Conservation (phyloP, 345 rosid species). For the Acer saccharum region DNA sequence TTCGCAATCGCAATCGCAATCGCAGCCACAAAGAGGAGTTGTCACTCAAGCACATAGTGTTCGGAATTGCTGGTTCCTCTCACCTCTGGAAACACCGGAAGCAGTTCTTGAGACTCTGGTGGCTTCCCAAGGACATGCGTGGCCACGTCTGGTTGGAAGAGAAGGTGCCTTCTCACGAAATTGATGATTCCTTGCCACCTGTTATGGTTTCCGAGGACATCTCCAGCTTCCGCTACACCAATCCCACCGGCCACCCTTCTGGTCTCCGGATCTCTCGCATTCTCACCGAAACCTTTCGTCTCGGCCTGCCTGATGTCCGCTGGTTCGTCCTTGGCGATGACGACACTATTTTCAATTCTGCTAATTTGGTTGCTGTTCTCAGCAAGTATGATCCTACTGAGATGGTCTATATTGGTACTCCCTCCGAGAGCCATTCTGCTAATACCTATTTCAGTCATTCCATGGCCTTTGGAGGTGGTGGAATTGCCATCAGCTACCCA, state of each 20-base stretch:
- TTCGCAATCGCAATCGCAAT: conserved; percentile 38
- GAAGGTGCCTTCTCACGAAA: conserved; percentile 37
- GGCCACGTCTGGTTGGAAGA: conserved; percentile 94
- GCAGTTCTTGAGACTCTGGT: conserved; percentile 87
- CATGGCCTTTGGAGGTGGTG: conserved; percentile 98
- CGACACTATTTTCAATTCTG: conserved; percentile 79
- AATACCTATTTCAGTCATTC: conserved; percentile 80
- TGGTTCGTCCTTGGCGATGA: conserved; percentile 96
- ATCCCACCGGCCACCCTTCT: conserved; percentile 91
- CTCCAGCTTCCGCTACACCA: conserved; percentile 87
- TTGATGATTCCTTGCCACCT: conserved; percentile 65
- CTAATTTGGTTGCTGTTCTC: conserved; percentile 64
- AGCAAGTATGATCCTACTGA: conserved; percentile 73
- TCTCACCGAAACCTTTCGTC: conserved; percentile 66
- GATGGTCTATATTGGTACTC: conserved; percentile 81
- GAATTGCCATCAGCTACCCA: conserved; percentile 86
- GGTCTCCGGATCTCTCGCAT: conserved; percentile 90
- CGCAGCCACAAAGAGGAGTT: conserved; percentile 36
- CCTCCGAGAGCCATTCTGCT: conserved; percentile 93
- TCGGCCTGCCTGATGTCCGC: conserved; percentile 56
- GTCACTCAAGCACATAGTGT: conserved; percentile 56
- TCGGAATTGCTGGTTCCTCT: conserved; percentile 93
- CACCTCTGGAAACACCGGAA: conserved; percentile 77
- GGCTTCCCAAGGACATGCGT: conserved; percentile 70
- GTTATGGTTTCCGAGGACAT: conserved; percentile 81